Conservation (phyloP, 176 grass and related monocot species). For the Saccharum spontaneum region DNA sequence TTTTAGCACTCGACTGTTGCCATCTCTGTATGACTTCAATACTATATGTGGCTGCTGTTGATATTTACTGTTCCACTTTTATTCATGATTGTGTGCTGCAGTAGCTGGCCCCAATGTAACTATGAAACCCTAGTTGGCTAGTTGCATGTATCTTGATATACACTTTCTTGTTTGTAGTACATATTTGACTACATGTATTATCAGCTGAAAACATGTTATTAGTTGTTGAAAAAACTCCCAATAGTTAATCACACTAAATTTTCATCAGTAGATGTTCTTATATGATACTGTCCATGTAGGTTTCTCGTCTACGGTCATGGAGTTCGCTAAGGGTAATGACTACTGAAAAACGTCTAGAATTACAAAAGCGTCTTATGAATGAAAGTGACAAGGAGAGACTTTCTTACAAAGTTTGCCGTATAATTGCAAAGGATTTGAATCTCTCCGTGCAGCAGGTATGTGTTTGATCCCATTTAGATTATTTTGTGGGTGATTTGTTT, state of each 20-base stretch:
- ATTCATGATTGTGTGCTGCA: slow-evolving; percentile 23
- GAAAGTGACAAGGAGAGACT: slow-evolving; percentile 42
- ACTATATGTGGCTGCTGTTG: slow-evolving; percentile 16
- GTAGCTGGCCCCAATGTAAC: not conserved
- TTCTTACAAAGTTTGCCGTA: slow-evolving; percentile 68
- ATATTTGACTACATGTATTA: not conserved
- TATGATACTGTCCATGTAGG: slow-evolving; percentile 43
- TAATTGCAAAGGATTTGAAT: slow-evolving; percentile 78
- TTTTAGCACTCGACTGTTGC: too few species aligned
- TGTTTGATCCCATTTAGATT: not conserved
- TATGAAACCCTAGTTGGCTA: not conserved
- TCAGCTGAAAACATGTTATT: not conserved
- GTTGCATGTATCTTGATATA: not conserved
- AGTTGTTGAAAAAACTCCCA: not conserved
- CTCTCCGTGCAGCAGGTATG: slow-evolving; percentile 83
- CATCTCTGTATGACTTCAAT: not conserved
- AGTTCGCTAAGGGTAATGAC: slow-evolving; percentile 82
- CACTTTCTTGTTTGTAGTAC: not conserved
- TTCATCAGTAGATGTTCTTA: slow-evolving; percentile 1
- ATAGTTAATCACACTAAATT: not conserved
- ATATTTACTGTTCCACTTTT: not conserved
- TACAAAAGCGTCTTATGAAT: slow-evolving; percentile 57
- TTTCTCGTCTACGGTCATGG: slow-evolving; percentile 72
- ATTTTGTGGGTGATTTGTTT: slow-evolving; percentile 33
- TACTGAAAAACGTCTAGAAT: slow-evolving; percentile 65